These are phyloP conservation scores for Lablab purpureus DNA, from an alignment of 306 rosid genomes.

Conservation along the genomic window DNA sequence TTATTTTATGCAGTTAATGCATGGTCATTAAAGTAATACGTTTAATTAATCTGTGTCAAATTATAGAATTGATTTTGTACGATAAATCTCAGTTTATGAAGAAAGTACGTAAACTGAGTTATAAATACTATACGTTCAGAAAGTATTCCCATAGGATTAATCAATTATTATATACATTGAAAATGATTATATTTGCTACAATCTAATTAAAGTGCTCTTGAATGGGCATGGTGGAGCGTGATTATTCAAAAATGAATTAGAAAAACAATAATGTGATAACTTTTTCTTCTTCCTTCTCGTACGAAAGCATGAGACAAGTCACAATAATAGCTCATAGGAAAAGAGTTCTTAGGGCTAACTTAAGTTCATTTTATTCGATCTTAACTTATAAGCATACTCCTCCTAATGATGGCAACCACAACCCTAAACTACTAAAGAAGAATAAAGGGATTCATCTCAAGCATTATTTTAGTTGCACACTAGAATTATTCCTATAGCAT, in stretches of 20 bases:
- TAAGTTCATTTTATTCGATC: constrained; percentile 38
- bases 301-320: constrained; percentile 14
- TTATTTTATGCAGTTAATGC: too few species aligned
- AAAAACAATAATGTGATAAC: constrained; percentile 7
- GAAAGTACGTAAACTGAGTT: background rate
- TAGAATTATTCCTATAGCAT: constrained; percentile 66
- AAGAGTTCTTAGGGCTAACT: background rate
- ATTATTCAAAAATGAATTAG: constrained; percentile 31
- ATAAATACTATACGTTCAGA: background rate
- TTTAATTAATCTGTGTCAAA: background rate
- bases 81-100: background rate
- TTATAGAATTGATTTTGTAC: background rate
- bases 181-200: background rate
- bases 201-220: constrained; percentile 17
- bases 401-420: constrained; percentile 78
- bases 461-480: constrained; percentile 59
- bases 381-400: constrained; percentile 43
- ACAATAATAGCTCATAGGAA: constrained; percentile 34
- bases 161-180: background rate
- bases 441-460: constrained; percentile 40
- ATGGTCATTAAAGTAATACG: too few species aligned
- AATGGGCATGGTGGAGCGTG: background rate
- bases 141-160: background rate
- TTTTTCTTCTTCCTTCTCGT: background rate
- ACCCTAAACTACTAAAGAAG: constrained; percentile 52